Evolutionary conservation across 148 eudicot genomes (phyloP).

Genomic region (Gaultheria prostrata): DNA sequence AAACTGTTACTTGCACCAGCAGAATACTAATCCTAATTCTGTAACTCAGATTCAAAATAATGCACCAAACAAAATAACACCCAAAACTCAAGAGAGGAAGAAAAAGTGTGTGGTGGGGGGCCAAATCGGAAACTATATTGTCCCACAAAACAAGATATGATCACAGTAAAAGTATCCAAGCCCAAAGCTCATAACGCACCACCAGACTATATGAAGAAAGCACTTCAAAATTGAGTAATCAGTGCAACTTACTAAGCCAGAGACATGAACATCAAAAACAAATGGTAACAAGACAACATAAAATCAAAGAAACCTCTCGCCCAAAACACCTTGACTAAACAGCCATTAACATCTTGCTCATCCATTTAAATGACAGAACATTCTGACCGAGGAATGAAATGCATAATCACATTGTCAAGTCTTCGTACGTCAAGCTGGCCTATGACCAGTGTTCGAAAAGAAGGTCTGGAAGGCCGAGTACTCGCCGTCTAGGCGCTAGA

Average conservation of each 20-base stretch:
- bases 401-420: neutral
- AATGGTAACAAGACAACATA: neutral
- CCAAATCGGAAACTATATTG: neutral
- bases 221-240: neutral
- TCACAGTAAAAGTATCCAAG: neutral
- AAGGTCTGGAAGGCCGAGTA: too few relatives aligned
- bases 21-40: neutral
- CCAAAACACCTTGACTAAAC: neutral
- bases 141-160: neutral
- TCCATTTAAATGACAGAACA: conserved; percentile 1
- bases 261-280: neutral
- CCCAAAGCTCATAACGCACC: neutral
- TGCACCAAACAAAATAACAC: neutral
- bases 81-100: neutral
- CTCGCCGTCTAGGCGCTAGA: too few relatives aligned
- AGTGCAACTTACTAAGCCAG: neutral
- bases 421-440: neutral
- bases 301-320: neutral
- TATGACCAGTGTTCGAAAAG: too few relatives aligned
- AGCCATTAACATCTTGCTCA: neutral
- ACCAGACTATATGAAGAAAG: neutral
- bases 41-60: neutral
- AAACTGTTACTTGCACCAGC: neutral
- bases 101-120: neutral
- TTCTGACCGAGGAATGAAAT: neutral